Base-by-base conservation (phyloP, 352 stramenopile species). In the Elongisporangium undulatum region DNA sequence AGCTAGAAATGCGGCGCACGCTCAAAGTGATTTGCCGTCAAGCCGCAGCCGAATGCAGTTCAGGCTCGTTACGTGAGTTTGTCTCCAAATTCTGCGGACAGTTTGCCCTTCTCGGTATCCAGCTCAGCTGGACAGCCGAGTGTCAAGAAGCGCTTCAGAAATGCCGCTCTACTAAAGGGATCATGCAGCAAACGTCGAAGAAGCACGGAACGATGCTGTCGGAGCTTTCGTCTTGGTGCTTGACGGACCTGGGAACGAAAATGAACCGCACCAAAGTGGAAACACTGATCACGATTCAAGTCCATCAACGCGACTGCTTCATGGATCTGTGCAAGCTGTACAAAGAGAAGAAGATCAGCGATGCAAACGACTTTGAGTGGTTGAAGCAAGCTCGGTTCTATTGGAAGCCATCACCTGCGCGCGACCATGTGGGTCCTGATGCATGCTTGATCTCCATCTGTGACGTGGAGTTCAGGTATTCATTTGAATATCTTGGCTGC, bases 391-490 rank as follows among this genome's bases (percentile, higher is more conserved):
- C 79, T 26, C 82, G 84, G 13, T 86, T 92, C 55, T 92, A 94
- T 58, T 94, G 82, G 81, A 71, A 72, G 39, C 49, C 67, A 15
- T 63, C 77, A 58, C 82, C 78, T 29, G 75, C 75, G 8, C 90
- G 96, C 62, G 93, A 98, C 59, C 74, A 85, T 20, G 90, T 92
- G 21, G 88, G 85, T 17, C 77, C 97, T 22, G 96, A 97, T 53
- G 82, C 92, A 15, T 97, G 92, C 55, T 73, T 98, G 21, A 98
- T 99, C 59, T 94, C 88, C 17, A 98, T 99, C 66, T 90, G 81
- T 54, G 90, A 98, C 56, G 85, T 94, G 26, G 74, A 83, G n/a
- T 92, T 98, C 58, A 86, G 91, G 21, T 98, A 97, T 63, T 83
- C 85, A 34, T 98, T 98, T 62, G 92, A 98, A 75, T 98, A 97